Conservation (phyloP, 305 asterid genomes). For the Nicotiana rustica region DNA sequence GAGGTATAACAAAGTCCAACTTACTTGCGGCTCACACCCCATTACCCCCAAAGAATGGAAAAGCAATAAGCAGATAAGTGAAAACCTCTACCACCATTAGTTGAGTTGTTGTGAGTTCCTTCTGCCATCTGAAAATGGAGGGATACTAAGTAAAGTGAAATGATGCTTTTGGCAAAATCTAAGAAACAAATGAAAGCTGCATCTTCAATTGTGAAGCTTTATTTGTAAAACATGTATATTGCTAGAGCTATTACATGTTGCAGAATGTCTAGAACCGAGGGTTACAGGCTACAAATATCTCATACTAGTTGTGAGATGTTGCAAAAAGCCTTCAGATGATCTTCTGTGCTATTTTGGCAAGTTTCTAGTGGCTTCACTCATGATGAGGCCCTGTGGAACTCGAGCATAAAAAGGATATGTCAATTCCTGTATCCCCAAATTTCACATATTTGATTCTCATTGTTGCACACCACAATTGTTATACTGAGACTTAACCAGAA, state of each 20-base stretch:
- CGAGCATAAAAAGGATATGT: background rate
- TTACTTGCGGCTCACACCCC: background rate
- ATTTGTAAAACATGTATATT: background rate
- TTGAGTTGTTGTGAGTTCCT: slow-evolving; percentile 24
- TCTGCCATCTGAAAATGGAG: background rate
- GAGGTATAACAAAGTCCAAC: background rate
- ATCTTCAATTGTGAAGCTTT: background rate
- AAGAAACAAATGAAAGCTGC: slow-evolving; percentile 7
- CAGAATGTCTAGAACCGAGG: background rate
- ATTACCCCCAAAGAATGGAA: background rate
- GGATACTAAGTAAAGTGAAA: background rate
- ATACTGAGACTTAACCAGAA: slow-evolving; percentile 17
- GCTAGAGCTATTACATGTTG: slow-evolving; percentile 27
- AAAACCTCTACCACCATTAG: slow-evolving; percentile 19
- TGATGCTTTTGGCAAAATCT: slow-evolving; percentile 3
- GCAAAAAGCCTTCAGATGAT: slow-evolving; percentile 16
- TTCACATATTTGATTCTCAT: background rate
- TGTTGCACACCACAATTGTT: background rate
- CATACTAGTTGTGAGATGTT: background rate
- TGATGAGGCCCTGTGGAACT: background rate
- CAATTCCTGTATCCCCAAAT: background rate
- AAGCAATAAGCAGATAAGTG: background rate
- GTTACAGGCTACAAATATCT: background rate
- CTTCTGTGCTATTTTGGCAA: background rate
- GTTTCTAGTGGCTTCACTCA: background rate